A percentile compares a stretch with the other conserved stretches of the same genome.
phyloP scores from a whole-genome alignment of 495 filamentous ascomycete species.

The Cercophora newfieldiana region DNA sequence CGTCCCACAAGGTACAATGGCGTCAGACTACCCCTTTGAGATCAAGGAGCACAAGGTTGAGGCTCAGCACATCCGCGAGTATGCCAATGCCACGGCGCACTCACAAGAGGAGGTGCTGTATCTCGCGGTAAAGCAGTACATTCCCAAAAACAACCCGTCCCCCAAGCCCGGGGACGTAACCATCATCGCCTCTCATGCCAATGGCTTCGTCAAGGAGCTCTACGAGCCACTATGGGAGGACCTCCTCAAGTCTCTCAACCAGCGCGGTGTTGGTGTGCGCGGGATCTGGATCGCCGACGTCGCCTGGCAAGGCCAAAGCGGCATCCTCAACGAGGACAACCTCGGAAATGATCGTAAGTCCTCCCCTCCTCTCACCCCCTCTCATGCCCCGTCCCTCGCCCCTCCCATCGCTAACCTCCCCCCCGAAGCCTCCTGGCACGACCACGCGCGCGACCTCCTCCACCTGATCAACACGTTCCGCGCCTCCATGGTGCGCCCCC shows the following conservation, averaged over 20 bases:
- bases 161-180: conserved; percentile 74
- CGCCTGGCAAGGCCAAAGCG: conserved; percentile 72
- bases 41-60: conserved; percentile 61
- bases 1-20: conserved; percentile 15
- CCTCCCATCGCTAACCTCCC: conserved; percentile 8
- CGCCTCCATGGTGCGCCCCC: conserved; percentile 75
- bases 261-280: conserved; percentile 64
- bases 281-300: conserved; percentile 87
- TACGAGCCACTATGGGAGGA: conserved; percentile 90
- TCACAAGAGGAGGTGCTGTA: conserved; percentile 64
- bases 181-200: conserved; percentile 81
- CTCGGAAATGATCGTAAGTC: conserved; percentile 77
- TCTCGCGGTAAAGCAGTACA: conserved; percentile 82
- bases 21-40: conserved; percentile 28
- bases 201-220: conserved; percentile 88
- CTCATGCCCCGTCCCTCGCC: too few species aligned
- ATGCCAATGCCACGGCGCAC: conserved; percentile 61
- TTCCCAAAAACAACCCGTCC: conserved; percentile 62
- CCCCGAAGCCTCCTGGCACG: conserved; percentile 72
- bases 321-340: conserved; percentile 68
- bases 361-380: not conserved
- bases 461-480: conserved; percentile 84
- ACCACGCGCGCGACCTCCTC: conserved; percentile 85
- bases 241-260: conserved; percentile 52
- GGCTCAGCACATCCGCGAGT: conserved; percentile 72